These are phyloP conservation scores for Aspergillus neoniger DNA, from an alignment of 2,329 filamentous ascomycete species.

Conservation along the genomic window DNA sequence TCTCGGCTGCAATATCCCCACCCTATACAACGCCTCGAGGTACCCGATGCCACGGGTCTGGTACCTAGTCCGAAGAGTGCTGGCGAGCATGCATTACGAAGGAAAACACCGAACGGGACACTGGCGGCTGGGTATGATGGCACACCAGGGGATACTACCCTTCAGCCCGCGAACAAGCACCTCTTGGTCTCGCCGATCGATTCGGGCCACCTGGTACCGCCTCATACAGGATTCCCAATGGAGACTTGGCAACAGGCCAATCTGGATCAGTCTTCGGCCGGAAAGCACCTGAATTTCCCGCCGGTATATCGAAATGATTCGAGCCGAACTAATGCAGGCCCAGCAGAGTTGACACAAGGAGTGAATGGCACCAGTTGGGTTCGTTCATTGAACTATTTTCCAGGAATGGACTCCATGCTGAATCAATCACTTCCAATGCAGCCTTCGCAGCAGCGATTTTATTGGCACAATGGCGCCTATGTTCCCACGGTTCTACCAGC, in stretches of 20 bases:
- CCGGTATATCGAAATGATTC: conserved; percentile 41
- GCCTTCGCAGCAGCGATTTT: conserved; percentile 42
- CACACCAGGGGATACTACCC: conserved; percentile 69
- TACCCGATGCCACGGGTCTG: conserved; percentile 30
- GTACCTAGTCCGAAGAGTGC: conserved; percentile 26
- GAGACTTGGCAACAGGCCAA: conserved; percentile 36
- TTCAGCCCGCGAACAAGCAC: conserved; percentile 78
- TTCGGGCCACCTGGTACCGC: conserved; percentile 36
- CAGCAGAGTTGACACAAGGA: conserved; percentile 35
- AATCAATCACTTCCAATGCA: conserved; percentile 56
- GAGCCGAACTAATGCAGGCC: conserved; percentile 27
- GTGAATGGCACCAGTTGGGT: conserved; percentile 44
- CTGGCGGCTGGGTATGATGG: conserved; percentile 90
- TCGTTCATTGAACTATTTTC: conserved; percentile 47
- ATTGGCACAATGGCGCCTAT: conserved; percentile 51
- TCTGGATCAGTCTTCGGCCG: conserved; percentile 31
- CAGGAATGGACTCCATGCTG: conserved; percentile 63
- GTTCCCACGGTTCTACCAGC: conserved; percentile 63
- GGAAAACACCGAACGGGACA: conserved; percentile 94
- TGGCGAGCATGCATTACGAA: conserved; percentile 74
- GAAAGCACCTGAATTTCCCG: conserved; percentile 41
- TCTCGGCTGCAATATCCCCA: conserved; percentile 42
- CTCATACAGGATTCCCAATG: conserved; percentile 33
- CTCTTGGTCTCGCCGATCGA: conserved; percentile 69
- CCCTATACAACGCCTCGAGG: conserved; percentile 40